Percentiles rank a stretch among this genome's conserved stretches.
phyloP scores from a whole-genome alignment of 2,329 filamentous ascomycete genomes.

The Ceratocystis alfenasii region DNA sequence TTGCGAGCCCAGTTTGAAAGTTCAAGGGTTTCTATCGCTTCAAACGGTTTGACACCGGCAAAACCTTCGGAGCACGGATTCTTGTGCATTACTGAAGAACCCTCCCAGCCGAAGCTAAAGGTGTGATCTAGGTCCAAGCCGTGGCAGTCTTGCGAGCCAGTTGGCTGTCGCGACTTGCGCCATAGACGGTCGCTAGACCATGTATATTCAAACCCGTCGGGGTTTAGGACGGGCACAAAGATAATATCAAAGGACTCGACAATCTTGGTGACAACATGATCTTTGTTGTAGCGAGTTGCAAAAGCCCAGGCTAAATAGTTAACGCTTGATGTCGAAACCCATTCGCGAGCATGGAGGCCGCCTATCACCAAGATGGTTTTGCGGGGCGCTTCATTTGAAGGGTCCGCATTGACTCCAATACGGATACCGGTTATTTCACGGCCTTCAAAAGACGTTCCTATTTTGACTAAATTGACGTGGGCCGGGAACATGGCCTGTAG shows the following conservation, averaged over 20 bases:
- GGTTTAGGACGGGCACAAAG: slow-evolving; percentile 79
- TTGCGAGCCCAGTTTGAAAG: slow-evolving; percentile 76
- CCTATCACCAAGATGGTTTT: slow-evolving; percentile 74
- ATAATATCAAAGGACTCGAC: slow-evolving; percentile 78
- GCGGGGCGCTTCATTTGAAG: slow-evolving; percentile 39
- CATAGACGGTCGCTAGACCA: slow-evolving; percentile 87
- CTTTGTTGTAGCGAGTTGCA: slow-evolving; percentile 69
- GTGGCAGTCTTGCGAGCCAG: slow-evolving; percentile 67
- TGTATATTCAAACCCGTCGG: slow-evolving; percentile 87
- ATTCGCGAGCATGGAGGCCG: slow-evolving; percentile 87
- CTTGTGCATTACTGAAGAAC: slow-evolving; percentile 41
- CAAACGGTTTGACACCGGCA: slow-evolving; percentile 69
- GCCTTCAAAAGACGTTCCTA: slow-evolving; percentile 81
- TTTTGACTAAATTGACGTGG: slow-evolving; percentile 57
- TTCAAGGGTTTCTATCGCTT: slow-evolving; percentile 63
- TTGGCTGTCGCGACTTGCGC: slow-evolving; percentile 86
- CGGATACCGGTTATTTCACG: slow-evolving; percentile 74
- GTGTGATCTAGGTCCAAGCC: slow-evolving; percentile 83
- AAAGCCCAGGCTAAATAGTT: slow-evolving; percentile 84
- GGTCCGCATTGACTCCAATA: slow-evolving; percentile 44
- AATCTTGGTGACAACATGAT: slow-evolving; percentile 58
- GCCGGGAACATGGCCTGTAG: slow-evolving; percentile 82
- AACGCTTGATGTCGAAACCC: slow-evolving; percentile 86
- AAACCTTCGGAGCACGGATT: slow-evolving; percentile 91
- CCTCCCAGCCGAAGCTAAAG: slow-evolving; percentile 78